phyloP scores from a whole-genome alignment of 257 asterid species.

The Salvia hispanica region DNA sequence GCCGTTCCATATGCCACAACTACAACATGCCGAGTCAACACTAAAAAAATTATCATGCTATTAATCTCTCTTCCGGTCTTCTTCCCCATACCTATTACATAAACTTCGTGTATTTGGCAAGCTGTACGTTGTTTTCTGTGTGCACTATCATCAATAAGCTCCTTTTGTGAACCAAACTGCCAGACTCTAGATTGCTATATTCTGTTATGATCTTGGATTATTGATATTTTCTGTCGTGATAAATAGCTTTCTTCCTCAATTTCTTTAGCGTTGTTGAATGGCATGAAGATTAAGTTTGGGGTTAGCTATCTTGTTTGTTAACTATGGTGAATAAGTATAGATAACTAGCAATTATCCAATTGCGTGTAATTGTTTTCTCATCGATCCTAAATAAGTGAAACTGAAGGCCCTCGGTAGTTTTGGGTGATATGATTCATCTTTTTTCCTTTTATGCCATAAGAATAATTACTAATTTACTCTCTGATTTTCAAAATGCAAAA shows the following conservation, averaged over 20 bases:
- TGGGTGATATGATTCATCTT: no score
- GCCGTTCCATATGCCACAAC: conserved; percentile 7
- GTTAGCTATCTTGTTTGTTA: background rate
- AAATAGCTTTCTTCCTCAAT: background rate
- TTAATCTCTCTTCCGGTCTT: background rate
- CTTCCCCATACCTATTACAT: conserved; percentile 3
- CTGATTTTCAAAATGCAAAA: no score
- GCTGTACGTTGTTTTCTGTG: conserved; percentile 20
- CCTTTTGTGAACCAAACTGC: conserved; percentile 25
- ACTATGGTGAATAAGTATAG: no score
- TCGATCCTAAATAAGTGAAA: no score
- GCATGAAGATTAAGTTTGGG: background rate
- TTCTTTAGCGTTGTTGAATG: background rate
- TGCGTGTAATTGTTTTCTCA: no score
- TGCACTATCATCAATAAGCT: conserved; percentile 30
- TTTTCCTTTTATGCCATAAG: no score
- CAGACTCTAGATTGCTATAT: background rate
- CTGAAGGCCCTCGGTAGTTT: no score
- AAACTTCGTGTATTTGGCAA: conserved; percentile 24
- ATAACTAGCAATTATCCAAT: no score
- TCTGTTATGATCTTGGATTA: conserved; percentile 16
- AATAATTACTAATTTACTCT: no score
- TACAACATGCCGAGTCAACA: conserved; percentile 20
- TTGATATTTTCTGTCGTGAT: background rate
- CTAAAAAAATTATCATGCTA: conserved; percentile 18